Percentiles rank a stretch among this genome's conserved stretches.
phyloP scores from a whole-genome alignment of 768 basidiomycete genomes.

The Tremella yokohamensis region DNA sequence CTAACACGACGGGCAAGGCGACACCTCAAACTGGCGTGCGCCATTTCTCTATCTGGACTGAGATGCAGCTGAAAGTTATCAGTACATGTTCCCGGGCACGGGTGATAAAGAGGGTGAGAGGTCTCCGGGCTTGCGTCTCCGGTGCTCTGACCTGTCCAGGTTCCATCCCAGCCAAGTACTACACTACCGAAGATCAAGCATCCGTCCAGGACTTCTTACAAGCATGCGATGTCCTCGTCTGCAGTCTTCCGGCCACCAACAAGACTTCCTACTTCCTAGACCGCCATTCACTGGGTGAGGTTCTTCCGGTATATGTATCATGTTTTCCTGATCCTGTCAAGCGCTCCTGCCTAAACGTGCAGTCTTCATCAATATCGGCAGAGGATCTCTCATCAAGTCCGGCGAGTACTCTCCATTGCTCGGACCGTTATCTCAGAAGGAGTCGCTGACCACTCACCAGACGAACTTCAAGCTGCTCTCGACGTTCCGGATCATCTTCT shows the following conservation, averaged over 20 bases:
- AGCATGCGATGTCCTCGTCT: constrained; percentile 42
- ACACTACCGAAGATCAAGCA: constrained; percentile 28
- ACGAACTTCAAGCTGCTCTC: constrained; percentile 34
- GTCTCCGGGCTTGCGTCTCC: too few species aligned
- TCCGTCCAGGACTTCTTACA: constrained; percentile 40
- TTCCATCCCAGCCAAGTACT: constrained; percentile 42
- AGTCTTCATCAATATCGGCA: constrained; percentile 51
- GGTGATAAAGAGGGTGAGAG: constrained; percentile 47
- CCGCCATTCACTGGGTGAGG: constrained; percentile 33
- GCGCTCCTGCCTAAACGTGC: constrained; percentile 45
- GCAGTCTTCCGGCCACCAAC: constrained; percentile 41
- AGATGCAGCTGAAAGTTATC: background rate
- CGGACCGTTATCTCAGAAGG: background rate
- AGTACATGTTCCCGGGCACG: constrained; percentile 47
- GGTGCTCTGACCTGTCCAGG: too few species aligned
- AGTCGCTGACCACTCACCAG: constrained; percentile 9
- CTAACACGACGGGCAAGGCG: constrained; percentile 44
- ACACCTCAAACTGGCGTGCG: too few species aligned
- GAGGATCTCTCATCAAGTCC: constrained; percentile 49
- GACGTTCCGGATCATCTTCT: constrained; percentile 28
- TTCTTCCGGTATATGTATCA: constrained; percentile 21
- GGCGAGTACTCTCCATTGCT: constrained; percentile 17
- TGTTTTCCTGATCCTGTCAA: background rate
- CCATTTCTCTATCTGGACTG: too few species aligned
- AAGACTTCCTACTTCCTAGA: constrained; percentile 34